Evolutionary conservation across 176 grass and related monocot genomes (phyloP).

Genomic region (Oryza nivara): DNA sequence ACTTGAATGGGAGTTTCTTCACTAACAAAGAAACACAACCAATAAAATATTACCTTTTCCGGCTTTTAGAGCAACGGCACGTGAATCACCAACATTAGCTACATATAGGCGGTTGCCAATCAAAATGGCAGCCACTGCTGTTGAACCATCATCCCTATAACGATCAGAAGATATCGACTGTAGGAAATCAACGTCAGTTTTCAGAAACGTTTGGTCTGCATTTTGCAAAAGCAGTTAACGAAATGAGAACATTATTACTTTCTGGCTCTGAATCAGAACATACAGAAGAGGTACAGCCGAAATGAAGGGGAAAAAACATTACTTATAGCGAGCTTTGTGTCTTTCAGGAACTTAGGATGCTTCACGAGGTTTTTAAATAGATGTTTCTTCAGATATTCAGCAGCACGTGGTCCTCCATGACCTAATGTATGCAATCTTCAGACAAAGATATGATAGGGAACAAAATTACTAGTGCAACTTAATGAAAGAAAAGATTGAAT

Average conservation of each 20-base stretch:
- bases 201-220: constrained; percentile 59
- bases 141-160: constrained; percentile 92
- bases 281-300: constrained; percentile 14
- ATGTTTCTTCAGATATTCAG: constrained; percentile 84
- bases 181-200: constrained; percentile 80
- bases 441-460: constrained; percentile 13
- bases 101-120: constrained; percentile 73
- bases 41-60: constrained; percentile 32
- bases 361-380: constrained; percentile 83
- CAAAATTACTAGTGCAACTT: not conserved
- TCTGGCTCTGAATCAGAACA: constrained; percentile 21
- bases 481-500: constrained; percentile 27
- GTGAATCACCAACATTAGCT: constrained; percentile 96
- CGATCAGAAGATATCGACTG: constrained; percentile 45
- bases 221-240: constrained; percentile 35
- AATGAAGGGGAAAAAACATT: constrained; percentile 31
- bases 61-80: constrained; percentile 68
- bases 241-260: constrained; percentile 28
- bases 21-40: not conserved
- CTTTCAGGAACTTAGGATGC: constrained; percentile 74
- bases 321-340: constrained; percentile 85
- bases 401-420: constrained; percentile 71
- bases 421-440: constrained; percentile 47
- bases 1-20: not conserved
- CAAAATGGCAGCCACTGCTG: constrained; percentile 71